Evolutionary conservation across 2,329 filamentous ascomycete species (phyloP).

Genomic region (Phyllosticta ampelicida): DNA sequence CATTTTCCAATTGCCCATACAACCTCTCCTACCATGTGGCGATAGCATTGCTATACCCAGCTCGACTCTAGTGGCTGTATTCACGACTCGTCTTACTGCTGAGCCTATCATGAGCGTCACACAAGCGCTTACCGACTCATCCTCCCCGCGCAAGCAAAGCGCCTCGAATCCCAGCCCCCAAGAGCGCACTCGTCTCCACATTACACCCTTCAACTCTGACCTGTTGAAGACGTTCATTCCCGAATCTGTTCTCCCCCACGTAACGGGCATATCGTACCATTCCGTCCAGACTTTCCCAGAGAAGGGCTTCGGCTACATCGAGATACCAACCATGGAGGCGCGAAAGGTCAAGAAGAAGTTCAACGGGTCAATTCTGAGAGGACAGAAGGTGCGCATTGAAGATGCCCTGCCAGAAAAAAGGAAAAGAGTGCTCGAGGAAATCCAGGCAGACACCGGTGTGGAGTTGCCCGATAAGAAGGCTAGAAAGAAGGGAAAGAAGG

Average conservation of each 20-base stretch:
- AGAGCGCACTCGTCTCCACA: constrained; percentile 53
- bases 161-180: neutral
- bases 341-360: constrained; percentile 88
- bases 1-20: neutral
- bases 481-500: constrained; percentile 35
- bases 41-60: neutral
- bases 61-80: neutral
- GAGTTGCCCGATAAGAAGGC: constrained; percentile 42
- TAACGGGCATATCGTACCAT: constrained; percentile 82
- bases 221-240: constrained; percentile 65
- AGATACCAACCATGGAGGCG: constrained; percentile 69
- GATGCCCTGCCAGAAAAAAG: constrained; percentile 59
- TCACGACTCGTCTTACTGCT: neutral
- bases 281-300: constrained; percentile 79
- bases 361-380: constrained; percentile 75
- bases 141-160: constrained; percentile 1
- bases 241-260: constrained; percentile 51
- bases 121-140: constrained; percentile 11
- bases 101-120: constrained; percentile 7
- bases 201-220: constrained; percentile 70
- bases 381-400: constrained; percentile 74
- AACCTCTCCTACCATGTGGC: neutral
- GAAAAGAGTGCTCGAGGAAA: constrained; percentile 26
- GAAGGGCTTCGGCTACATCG: constrained; percentile 79
- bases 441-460: constrained; percentile 24